Percentiles rank a stretch among this genome's conserved stretches.
Conservation (phyloP, 1,284 basidiomycete genomes). For the Pulveroboletus sp. region DNA sequence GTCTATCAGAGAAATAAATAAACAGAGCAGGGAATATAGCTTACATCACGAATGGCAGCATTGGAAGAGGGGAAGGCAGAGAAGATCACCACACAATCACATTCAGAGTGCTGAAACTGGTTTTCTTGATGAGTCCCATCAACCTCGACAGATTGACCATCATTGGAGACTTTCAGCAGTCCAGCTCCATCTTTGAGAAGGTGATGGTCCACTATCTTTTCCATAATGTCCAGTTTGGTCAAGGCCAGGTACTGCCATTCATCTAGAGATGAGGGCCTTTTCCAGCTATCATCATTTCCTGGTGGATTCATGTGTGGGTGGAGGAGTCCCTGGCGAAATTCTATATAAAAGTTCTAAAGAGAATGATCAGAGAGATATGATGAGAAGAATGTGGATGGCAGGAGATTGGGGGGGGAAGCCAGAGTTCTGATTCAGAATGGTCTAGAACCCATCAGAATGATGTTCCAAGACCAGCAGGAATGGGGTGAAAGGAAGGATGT, state of each 20-base stretch:
- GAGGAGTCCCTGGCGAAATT: background rate
- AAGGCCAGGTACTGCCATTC: background rate
- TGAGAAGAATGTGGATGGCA: too few relatives aligned
- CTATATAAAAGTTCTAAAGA: slow-evolving; percentile 13
- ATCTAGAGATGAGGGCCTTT: background rate
- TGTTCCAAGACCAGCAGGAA: too few relatives aligned
- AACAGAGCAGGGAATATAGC: too few relatives aligned
- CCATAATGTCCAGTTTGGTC: background rate
- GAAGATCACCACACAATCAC: slow-evolving; percentile 18
- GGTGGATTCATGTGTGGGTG: slow-evolving; percentile 7
- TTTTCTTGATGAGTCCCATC: background rate
- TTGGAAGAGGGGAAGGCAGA: slow-evolving; percentile 15
- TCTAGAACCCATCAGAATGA: too few relatives aligned
- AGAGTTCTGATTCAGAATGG: too few relatives aligned
- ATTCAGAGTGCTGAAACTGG: background rate
- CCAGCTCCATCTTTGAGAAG: background rate
- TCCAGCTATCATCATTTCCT: background rate
- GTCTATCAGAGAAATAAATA: too few relatives aligned
- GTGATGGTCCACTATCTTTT: background rate
- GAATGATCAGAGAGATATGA: too few relatives aligned
- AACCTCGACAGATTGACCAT: background rate
- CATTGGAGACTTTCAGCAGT: background rate
- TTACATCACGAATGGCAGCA: slow-evolving; percentile 6
- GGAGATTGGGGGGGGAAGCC: too few relatives aligned
- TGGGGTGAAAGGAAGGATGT: too few relatives aligned